Base-by-base conservation (phyloP, 208 protist species). In the Endotrypanum monterogeii region DNA sequence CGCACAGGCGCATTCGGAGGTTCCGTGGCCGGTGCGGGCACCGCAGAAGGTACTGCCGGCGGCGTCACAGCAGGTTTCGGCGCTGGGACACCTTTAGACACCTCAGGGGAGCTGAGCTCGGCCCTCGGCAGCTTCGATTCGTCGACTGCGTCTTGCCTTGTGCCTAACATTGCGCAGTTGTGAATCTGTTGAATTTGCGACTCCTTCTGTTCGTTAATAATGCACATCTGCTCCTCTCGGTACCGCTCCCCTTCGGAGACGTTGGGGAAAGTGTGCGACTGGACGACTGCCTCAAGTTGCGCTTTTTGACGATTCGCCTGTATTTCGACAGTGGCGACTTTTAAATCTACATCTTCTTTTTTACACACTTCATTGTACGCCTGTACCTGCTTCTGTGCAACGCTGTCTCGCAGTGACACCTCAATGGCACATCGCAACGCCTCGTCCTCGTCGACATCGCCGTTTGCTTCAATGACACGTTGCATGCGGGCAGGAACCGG, bases 351-450 rank as follows among this genome's bases (percentile, higher is more conserved):
- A 1, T 76, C 80, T 65, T 97, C 86, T 67, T 91, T 87, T 61
- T 95, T 77, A 51, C 93, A 79, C 4, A 89, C 83, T 73, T 96
- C 92, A 62, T 89, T 85, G 62, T 97, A 82, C 39, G 81, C 76
- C 32, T 88, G 81, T 60, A 82, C 28, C 74, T 85, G 83, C 57
- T 73, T 61, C 32, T 73, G 46, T 46, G 74, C 69, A 8, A 60
- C 48, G 16, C 84, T 71, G 12, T 93, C 92, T 57, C 84, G 54
- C 16, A 97, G 71, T 8, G 94, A 98, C 12, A 82, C 84, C 28
- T 71, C 79, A 66, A 98, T 92, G 28, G 94, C 94, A 30, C 82
- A 63, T 18, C 75, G 87, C 28, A 98, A 71, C 20, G 87, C 91
- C 51, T 87, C 85, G 25, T 96, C 89, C 60, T 98, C 94, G 71